Conservation (phyloP, 495 filamentous ascomycete species). For the Penicillium flavigenum region DNA sequence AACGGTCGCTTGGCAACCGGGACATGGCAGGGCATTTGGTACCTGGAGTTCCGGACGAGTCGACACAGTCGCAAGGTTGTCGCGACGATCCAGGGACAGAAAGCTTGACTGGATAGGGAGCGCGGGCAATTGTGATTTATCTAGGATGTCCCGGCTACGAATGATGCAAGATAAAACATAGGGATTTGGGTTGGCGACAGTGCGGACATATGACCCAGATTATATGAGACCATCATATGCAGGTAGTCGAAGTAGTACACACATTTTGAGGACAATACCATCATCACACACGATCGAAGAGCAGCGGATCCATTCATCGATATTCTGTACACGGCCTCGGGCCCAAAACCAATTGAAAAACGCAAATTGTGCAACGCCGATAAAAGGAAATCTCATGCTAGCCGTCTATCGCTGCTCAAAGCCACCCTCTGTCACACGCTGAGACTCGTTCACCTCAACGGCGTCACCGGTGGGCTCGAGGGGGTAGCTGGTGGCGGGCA, state of each 20-base stretch:
- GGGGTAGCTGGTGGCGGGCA: constrained; percentile 76
- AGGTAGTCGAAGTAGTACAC: constrained; percentile 29
- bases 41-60: constrained; percentile 79
- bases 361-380: constrained; percentile 46
- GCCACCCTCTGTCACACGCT: constrained; percentile 53
- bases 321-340: constrained; percentile 38
- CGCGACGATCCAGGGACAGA: constrained; percentile 93
- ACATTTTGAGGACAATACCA: constrained; percentile 15
- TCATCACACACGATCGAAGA: constrained; percentile 17
- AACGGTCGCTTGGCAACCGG: constrained; percentile 74
- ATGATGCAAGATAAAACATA: constrained; percentile 6
- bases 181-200: not conserved
- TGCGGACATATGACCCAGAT: constrained; percentile 6
- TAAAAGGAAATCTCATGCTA: constrained; percentile 35
- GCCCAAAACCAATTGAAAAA: constrained; percentile 29
- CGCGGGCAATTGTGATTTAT: constrained; percentile 25
- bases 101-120: constrained; percentile 49
- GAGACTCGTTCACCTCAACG: constrained; percentile 54
- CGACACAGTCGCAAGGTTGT: constrained; percentile 79
- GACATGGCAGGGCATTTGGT: constrained; percentile 87
- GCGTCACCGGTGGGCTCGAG: constrained; percentile 53
- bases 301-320: constrained; percentile 33
- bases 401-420: constrained; percentile 52
- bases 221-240: constrained; percentile 20
- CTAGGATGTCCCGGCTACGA: not conserved